These are phyloP conservation scores for Populus deltoides DNA, from an alignment of 345 rosid species.

Conservation along the genomic window DNA sequence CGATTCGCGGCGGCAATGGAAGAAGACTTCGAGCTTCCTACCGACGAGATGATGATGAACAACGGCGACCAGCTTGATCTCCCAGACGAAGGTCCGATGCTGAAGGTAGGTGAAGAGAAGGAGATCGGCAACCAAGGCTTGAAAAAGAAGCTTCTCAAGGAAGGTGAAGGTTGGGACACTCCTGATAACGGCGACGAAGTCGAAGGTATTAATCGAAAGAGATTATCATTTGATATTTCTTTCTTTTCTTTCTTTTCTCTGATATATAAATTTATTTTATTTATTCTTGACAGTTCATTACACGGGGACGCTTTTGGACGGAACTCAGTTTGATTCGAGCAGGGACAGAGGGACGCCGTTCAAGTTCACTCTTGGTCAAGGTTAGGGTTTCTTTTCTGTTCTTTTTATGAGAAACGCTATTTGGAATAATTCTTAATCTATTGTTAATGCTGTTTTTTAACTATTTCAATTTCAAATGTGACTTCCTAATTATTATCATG, in stretches of 20 bases:
- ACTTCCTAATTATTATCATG: too few relatives aligned
- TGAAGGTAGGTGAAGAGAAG: slow-evolving; percentile 35
- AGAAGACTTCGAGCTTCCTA: slow-evolving; percentile 20
- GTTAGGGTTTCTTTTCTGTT: slow-evolving; percentile 23
- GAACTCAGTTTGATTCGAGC: slow-evolving; percentile 90
- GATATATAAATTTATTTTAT: background rate
- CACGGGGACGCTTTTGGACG: slow-evolving; percentile 91
- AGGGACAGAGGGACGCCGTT: slow-evolving; percentile 82
- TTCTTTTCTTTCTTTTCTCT: background rate
- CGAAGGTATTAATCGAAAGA: slow-evolving; percentile 47
- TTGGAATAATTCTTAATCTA: too few relatives aligned
- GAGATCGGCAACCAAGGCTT: slow-evolving; percentile 72
- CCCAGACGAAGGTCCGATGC: background rate
- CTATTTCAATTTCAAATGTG: too few relatives aligned
- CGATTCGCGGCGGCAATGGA: slow-evolving; percentile 2
- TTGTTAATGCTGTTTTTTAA: too few relatives aligned
- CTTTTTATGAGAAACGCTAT: too few relatives aligned
- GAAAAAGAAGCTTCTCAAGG: slow-evolving; percentile 83
- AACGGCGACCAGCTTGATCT: slow-evolving; percentile 9
- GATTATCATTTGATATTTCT: too few relatives aligned
- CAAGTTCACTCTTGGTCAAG: slow-evolving; percentile 95
- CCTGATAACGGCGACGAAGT: slow-evolving; percentile 80
- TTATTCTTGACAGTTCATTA: slow-evolving; percentile 36
- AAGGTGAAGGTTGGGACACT: slow-evolving; percentile 67
- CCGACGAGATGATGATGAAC: slow-evolving; percentile 16